A percentile compares a stretch with the other conserved stretches of the same genome.
Conservation (phyloP, 2,329 filamentous ascomycete species). For the Pyrenochaeta sp. region DNA sequence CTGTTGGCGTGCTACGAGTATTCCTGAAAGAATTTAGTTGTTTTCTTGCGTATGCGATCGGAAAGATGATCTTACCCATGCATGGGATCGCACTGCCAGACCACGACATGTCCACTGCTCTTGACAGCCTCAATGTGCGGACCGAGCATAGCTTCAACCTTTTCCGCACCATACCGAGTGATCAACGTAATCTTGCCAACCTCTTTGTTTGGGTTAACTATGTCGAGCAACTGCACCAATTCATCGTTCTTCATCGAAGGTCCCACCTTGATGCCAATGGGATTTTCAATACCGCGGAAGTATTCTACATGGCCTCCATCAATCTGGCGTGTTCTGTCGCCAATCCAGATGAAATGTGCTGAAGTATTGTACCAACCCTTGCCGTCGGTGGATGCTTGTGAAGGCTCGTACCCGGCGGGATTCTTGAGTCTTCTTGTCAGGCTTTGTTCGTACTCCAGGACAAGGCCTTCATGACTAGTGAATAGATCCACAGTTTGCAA, state of each 20-base stretch:
- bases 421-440: conserved; percentile 79
- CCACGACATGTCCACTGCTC: conserved; percentile 76
- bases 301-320: conserved; percentile 96
- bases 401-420: conserved; percentile 58
- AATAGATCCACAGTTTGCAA: conserved; percentile 93
- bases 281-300: conserved; percentile 95
- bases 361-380: conserved; percentile 91
- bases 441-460: conserved; percentile 92
- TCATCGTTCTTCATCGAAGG: conserved; percentile 82
- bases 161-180: conserved; percentile 86
- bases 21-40: conserved; percentile 53
- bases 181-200: conserved; percentile 95
- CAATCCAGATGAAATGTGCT: conserved; percentile 98
- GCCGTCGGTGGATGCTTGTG: conserved; percentile 40
- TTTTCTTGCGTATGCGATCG: background rate
- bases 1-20: conserved; percentile 71
- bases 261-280: conserved; percentile 95
- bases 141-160: conserved; percentile 79
- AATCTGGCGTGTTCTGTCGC: conserved; percentile 92
- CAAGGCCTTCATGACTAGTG: conserved; percentile 92
- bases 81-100: conserved; percentile 99
- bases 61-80: conserved; percentile 68
- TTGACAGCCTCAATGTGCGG: conserved; percentile 90
- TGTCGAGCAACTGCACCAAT: conserved; percentile 79
- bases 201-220: conserved; percentile 83